Conservation (phyloP, 768 basidiomycete genomes). For the Pholiota microspora region DNA sequence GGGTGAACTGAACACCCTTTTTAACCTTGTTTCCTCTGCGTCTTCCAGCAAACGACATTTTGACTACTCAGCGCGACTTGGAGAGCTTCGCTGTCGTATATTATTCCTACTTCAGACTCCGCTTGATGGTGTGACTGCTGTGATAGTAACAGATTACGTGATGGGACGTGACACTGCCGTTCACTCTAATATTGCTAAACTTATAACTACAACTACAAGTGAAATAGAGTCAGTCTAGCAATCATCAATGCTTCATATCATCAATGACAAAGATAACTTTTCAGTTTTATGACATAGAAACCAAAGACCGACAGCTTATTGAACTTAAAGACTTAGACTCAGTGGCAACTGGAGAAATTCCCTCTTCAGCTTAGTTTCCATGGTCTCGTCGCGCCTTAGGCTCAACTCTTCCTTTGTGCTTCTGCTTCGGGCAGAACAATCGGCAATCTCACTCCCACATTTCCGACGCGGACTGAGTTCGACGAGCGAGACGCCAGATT, state of each 20-base stretch:
- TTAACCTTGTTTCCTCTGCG: conserved; percentile 94
- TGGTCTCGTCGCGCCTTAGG: background rate
- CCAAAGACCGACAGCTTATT: too few relatives aligned
- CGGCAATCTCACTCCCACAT: background rate
- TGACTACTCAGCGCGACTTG: conserved; percentile 21
- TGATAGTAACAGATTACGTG: conserved; percentile 11
- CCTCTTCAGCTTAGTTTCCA: background rate
- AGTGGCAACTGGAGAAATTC: background rate
- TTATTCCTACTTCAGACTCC: conserved; percentile 38
- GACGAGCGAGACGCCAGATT: background rate
- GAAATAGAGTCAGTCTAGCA: too few relatives aligned
- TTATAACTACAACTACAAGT: too few relatives aligned
- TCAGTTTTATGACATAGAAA: too few relatives aligned
- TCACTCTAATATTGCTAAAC: background rate
- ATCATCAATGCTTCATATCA: too few relatives aligned
- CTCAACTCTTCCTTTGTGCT: too few relatives aligned
- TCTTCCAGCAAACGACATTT: conserved; percentile 84
- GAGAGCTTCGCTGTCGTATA: conserved; percentile 30
- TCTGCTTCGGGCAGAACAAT: too few relatives aligned
- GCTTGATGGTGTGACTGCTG: conserved; percentile 30
- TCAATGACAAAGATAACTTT: too few relatives aligned
- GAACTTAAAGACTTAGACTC: background rate
- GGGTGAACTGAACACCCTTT: conserved; percentile 97
- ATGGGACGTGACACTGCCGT: background rate
- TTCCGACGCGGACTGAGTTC: background rate